Conservation (phyloP, 1,139 yeast genomes). For the Blastobotrys capitulatus region DNA sequence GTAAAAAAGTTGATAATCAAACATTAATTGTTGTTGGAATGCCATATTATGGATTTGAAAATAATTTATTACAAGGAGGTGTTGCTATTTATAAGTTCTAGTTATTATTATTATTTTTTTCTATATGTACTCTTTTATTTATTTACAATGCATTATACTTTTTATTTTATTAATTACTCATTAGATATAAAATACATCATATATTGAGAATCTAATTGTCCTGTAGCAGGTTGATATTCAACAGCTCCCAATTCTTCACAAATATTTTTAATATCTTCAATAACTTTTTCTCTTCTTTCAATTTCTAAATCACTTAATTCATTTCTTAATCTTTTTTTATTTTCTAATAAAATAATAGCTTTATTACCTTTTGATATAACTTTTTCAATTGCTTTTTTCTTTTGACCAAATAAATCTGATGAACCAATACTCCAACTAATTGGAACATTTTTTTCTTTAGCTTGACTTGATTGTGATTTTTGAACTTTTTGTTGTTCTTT, state of each 20-base stretch:
- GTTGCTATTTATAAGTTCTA: constrained; percentile 20
- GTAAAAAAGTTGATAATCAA: constrained; percentile 21
- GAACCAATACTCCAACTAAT: constrained; percentile 32
- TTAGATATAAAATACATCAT: constrained; percentile 19
- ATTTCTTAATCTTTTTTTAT: constrained; percentile 20
- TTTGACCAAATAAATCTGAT: constrained; percentile 32
- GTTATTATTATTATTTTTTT: too few relatives aligned
- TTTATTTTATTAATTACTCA: neutral
- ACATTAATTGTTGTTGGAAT: constrained; percentile 39
- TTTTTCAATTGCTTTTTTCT: constrained; percentile 33
- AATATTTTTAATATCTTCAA: constrained; percentile 24
- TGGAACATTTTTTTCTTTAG: constrained; percentile 29
- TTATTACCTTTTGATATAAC: constrained; percentile 30
- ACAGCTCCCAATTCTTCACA: constrained; percentile 28
- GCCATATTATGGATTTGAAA: constrained; percentile 40
- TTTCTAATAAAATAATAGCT: constrained; percentile 25
- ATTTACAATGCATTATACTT: neutral
- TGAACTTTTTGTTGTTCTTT: constrained; percentile 20
- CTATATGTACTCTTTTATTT: neutral
- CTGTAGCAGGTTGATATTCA: constrained; percentile 21
- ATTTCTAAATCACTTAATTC: constrained; percentile 20
- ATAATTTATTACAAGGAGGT: constrained; percentile 21
- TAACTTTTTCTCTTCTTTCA: constrained; percentile 30
- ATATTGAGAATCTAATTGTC: constrained; percentile 21
- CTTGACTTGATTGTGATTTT: constrained; percentile 17